phyloP scores from a whole-genome alignment of 768 basidiomycete genomes.

The Lanmaoa pseudosensibilis region DNA sequence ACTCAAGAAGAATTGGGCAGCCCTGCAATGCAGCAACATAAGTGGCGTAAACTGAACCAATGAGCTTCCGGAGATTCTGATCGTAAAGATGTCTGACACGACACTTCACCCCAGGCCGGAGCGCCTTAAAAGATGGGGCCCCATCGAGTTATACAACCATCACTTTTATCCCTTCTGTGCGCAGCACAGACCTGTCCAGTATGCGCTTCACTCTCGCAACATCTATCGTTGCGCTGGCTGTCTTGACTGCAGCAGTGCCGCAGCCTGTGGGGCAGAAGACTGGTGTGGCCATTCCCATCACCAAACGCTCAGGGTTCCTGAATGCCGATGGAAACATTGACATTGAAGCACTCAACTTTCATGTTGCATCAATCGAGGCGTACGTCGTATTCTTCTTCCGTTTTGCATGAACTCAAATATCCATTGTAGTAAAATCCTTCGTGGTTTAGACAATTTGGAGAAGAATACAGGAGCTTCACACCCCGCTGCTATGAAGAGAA shows the following conservation, averaged over 20 bases:
- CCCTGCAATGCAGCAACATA: too few species aligned
- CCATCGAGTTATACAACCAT: background rate
- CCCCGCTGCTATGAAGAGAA: background rate
- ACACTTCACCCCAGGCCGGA: background rate
- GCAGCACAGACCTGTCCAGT: background rate
- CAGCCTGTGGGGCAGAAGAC: background rate
- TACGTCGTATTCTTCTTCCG: background rate
- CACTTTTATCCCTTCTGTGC: background rate
- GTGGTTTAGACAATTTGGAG: background rate
- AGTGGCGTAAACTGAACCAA: too few species aligned
- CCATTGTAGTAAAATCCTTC: background rate
- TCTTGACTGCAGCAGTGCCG: conserved; percentile 5
- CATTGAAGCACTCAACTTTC: conserved; percentile 1
- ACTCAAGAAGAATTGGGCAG: too few species aligned
- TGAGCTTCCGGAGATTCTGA: too few species aligned
- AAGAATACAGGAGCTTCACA: conserved; percentile 1
- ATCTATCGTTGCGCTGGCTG: conserved; percentile 1
- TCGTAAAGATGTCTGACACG: too few species aligned
- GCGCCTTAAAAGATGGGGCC: background rate
- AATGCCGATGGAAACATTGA: conserved; percentile 2
- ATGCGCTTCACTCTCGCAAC: background rate
- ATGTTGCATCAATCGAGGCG: conserved; percentile 1
- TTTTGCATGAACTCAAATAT: background rate
- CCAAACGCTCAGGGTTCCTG: conserved; percentile 1
- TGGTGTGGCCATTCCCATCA: conserved; percentile 1